A percentile compares a stretch with the other conserved stretches of the same genome.
These are phyloP conservation scores for Heterobasidion annosum DNA, from an alignment of 1,284 basidiomycete species.

Conservation along the genomic window DNA sequence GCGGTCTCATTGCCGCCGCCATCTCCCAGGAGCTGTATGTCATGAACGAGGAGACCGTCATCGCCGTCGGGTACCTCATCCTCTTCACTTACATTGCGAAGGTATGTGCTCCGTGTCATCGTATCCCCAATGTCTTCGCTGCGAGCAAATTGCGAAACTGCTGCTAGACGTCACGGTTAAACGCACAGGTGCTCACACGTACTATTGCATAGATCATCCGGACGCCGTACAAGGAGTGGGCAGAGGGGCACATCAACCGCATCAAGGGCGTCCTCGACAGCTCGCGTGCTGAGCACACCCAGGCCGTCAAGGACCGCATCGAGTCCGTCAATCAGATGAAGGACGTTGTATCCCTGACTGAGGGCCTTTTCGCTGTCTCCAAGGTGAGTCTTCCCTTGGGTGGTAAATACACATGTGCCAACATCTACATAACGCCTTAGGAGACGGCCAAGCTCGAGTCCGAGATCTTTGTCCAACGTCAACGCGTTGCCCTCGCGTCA, in stretches of 20 bases:
- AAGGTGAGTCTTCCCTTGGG: slow-evolving; percentile 47
- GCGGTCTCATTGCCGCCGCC: slow-evolving; percentile 84
- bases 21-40: slow-evolving; percentile 98
- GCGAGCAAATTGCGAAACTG: background rate
- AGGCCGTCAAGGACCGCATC: slow-evolving; percentile 91
- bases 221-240: slow-evolving; percentile 92
- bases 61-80: slow-evolving; percentile 78
- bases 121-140: background rate
- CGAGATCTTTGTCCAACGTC: slow-evolving; percentile 85
- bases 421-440: slow-evolving; percentile 24
- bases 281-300: slow-evolving; percentile 85
- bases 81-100: slow-evolving; percentile 83
- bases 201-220: slow-evolving; percentile 25
- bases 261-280: slow-evolving; percentile 79
- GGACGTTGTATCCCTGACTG: slow-evolving; percentile 83
- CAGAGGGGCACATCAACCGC: slow-evolving; percentile 76
- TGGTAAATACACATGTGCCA: background rate
- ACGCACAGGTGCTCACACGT: too few relatives aligned
- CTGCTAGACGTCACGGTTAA: too few relatives aligned
- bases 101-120: slow-evolving; percentile 31
- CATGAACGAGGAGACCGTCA: slow-evolving; percentile 90
- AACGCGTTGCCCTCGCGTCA: slow-evolving; percentile 79
- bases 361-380: slow-evolving; percentile 87
- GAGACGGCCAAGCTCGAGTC: slow-evolving; percentile 91
- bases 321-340: slow-evolving; percentile 85